A percentile compares a stretch with the other conserved stretches of the same genome.
These are phyloP conservation scores for Neonectria faginata DNA, from an alignment of 2,329 filamentous ascomycete species.

Conservation along the genomic window DNA sequence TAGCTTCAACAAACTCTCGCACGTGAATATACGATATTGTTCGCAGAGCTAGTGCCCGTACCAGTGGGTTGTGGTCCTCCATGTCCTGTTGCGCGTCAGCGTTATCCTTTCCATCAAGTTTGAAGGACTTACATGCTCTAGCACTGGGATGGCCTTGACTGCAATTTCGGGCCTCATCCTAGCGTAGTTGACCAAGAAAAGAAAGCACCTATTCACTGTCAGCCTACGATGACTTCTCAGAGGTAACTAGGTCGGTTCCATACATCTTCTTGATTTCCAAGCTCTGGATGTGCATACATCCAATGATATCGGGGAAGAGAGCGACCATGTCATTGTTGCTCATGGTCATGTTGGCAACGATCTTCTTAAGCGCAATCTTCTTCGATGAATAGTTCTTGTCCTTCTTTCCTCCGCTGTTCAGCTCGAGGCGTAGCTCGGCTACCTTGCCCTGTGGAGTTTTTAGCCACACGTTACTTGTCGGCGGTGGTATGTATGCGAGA, in stretches of 20 bases:
- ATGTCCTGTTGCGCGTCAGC: conserved; percentile 75
- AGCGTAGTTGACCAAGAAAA: conserved; percentile 97
- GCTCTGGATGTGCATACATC: conserved; percentile 93
- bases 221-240: conserved; percentile 15
- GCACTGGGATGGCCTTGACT: conserved; percentile 88
- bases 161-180: conserved; percentile 94
- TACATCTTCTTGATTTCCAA: conserved; percentile 99
- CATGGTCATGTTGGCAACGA: conserved; percentile 99
- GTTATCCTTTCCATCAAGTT: background rate
- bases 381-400: conserved; percentile 96
- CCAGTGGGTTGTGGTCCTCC: conserved; percentile 91
- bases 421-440: conserved; percentile 92
- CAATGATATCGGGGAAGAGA: conserved; percentile 93
- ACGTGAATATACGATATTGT: conserved; percentile 99
- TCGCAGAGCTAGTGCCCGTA: conserved; percentile 89
- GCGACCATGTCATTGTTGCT: conserved; percentile 99
- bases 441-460: conserved; percentile 91
- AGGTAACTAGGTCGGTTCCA: conserved; percentile 43
- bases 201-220: conserved; percentile 79
- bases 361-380: conserved; percentile 99
- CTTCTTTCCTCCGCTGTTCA: conserved; percentile 95
- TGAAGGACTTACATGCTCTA: conserved; percentile 74
- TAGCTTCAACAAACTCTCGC: conserved; percentile 92
- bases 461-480: conserved; percentile 61
- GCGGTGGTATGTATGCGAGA: conserved; percentile 63